Conservation (phyloP, 2,329 filamentous ascomycete genomes). For the Epichloe festucae region DNA sequence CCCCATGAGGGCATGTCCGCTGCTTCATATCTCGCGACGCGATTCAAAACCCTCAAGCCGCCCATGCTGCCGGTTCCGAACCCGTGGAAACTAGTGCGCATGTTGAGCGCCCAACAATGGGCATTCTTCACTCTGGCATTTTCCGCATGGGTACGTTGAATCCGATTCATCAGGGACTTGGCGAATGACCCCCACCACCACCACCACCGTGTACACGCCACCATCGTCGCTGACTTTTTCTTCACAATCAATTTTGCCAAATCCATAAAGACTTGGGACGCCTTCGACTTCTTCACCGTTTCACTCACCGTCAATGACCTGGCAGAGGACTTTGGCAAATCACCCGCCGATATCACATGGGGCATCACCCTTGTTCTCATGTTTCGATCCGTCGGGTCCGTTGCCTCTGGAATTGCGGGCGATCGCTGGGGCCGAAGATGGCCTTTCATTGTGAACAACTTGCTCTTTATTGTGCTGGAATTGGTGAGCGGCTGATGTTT, state of each 20-base stretch:
- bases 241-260: background rate
- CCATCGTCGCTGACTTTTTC: background rate
- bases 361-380: constrained; percentile 51
- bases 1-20: constrained; percentile 37
- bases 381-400: constrained; percentile 43
- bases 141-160: constrained; percentile 36
- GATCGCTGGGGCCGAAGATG: constrained; percentile 50
- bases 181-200: too few species aligned
- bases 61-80: constrained; percentile 42
- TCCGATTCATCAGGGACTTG: background rate
- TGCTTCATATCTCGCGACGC: constrained; percentile 34
- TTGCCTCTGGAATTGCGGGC: constrained; percentile 39
- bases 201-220: too few species aligned
- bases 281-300: constrained; percentile 56
- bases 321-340: constrained; percentile 35
- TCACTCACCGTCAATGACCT: constrained; percentile 44
- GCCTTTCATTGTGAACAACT: constrained; percentile 65
- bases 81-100: constrained; percentile 34
- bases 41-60: constrained; percentile 43
- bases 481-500: constrained; percentile 35
- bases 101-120: constrained; percentile 39
- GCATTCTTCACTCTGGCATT: constrained; percentile 43
- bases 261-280: constrained; percentile 40
- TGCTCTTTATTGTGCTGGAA: constrained; percentile 59
- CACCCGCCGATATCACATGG: constrained; percentile 48